Evolutionary conservation across 352 stramenopile genomes (phyloP).

Genomic region (Plasmopara halstedii): DNA sequence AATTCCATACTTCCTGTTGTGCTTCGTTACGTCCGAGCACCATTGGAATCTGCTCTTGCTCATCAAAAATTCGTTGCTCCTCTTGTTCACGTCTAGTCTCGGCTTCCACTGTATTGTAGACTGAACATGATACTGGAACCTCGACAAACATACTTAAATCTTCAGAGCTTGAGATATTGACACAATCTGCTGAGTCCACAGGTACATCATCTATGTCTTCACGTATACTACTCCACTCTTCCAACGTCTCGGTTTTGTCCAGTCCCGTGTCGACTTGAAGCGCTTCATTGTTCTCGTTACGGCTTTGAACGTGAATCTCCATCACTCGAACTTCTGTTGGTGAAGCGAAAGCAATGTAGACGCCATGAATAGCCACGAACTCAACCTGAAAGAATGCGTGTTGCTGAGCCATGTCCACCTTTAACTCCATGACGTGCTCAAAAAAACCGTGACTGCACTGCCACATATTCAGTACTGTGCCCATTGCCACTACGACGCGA

Average conservation of each 20-base stretch:
- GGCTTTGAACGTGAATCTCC: conserved; percentile 65
- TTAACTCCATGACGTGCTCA: conserved; percentile 84
- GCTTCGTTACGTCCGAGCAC: conserved; percentile 65
- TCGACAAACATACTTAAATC: conserved; percentile 46
- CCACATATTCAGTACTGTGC: conserved; percentile 75
- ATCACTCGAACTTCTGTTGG: conserved; percentile 74
- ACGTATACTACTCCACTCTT: conserved; percentile 4
- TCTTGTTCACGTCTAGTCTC: conserved; percentile 38
- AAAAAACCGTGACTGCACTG: conserved; percentile 82
- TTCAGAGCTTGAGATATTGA: conserved; percentile 27
- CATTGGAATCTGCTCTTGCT: conserved; percentile 48
- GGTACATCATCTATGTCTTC: conserved; percentile 15
- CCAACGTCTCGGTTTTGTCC: conserved; percentile 8
- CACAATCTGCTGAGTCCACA: conserved; percentile 38
- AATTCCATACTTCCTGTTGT: conserved; percentile 62
- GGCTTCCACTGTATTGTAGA: conserved; percentile 41
- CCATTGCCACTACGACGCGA: conserved; percentile 68
- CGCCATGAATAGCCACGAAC: conserved; percentile 72
- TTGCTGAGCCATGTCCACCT: conserved; percentile 69
- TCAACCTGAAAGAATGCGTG: conserved; percentile 65
- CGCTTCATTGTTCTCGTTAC: conserved; percentile 22
- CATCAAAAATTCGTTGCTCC: conserved; percentile 45
- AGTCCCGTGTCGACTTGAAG: conserved; percentile 7
- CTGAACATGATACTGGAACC: conserved; percentile 46
- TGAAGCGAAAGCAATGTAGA: conserved; percentile 70